Base-by-base conservation (phyloP, 106 monocot species). In the Gastrodia elata region DNA sequence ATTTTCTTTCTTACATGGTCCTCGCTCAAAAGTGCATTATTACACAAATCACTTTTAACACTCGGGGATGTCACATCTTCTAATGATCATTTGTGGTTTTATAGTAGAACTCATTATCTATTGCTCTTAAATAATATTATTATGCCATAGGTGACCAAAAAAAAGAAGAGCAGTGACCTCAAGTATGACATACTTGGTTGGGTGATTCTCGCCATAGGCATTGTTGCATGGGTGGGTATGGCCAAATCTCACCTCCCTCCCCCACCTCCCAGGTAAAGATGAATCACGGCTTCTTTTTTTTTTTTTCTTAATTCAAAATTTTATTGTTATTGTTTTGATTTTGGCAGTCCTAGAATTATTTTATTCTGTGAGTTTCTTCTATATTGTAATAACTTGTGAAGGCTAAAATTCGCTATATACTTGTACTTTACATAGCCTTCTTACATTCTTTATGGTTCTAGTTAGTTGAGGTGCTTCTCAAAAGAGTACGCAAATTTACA, bases 211-310 rank as follows among this genome's bases (percentile, higher is more conserved):
- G 77, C 58, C 3, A 64, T 82, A 9, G 82, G 72, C 15, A 37
- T 82, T 69, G 37, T 82, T 38, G 82, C 70, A 48, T 82, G 77
- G 77, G 78, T 82, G 30, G 82, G 82, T 13, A 78, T 82, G 82
- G 82, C 82, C 18, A 82, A 82, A 59, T 82, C 82, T 74, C 77
- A 77, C 69, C 39, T 82, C 71, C 82, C 82, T 74, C 82, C 77
- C 42, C 48, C 82, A 22, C 74, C 82, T 37, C 59, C 77, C 7
- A 72, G 79, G 67, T 52, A n/a, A n/a, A 71, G 79, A 79, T 11
- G 18, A n/a, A 37, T 67, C 67, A 6, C 14, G 13, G 11, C 67
- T 3, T 30, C n/a, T n/a, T n/a, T n/a, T n/a, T 43, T 43, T 43
- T n/a, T n/a, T n/a, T n/a, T n/a, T n/a, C n/a, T n/a, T n/a, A n/a